These are phyloP conservation scores for Backusella westeae DNA, from an alignment of 192 early-diverging fungal genomes.

Conservation along the genomic window DNA sequence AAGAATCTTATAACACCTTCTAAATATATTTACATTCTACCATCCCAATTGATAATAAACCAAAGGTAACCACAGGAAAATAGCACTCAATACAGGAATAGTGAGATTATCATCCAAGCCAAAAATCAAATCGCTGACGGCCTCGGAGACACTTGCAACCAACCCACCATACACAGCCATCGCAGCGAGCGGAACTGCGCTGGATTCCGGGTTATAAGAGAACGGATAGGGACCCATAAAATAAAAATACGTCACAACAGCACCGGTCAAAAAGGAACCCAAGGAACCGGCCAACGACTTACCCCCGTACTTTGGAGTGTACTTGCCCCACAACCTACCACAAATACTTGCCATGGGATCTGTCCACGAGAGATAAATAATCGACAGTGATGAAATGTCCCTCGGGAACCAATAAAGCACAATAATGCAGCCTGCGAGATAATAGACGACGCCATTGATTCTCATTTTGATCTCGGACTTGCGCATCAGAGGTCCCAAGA, in stretches of 20 bases:
- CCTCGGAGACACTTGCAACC: slow-evolving; percentile 39
- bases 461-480: slow-evolving; percentile 32
- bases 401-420: slow-evolving; percentile 31
- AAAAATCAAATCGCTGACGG: slow-evolving; percentile 29
- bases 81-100: slow-evolving; percentile 40
- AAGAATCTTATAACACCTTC: neutral
- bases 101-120: slow-evolving; percentile 48
- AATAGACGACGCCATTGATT: slow-evolving; percentile 44
- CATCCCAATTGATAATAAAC: slow-evolving; percentile 17
- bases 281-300: slow-evolving; percentile 46
- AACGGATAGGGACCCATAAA: slow-evolving; percentile 14
- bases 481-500: slow-evolving; percentile 44
- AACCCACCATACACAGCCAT: slow-evolving; percentile 37
- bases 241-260: slow-evolving; percentile 34
- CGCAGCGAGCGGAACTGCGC: slow-evolving; percentile 9
- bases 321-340: slow-evolving; percentile 40
- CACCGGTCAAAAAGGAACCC: slow-evolving; percentile 33
- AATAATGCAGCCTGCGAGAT: slow-evolving; percentile 36
- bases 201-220: slow-evolving; percentile 9
- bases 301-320: slow-evolving; percentile 36
- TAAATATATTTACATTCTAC: neutral
- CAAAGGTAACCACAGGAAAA: slow-evolving; percentile 37
- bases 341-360: slow-evolving; percentile 45
- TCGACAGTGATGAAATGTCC: slow-evolving; percentile 45
- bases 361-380: slow-evolving; percentile 46